A percentile compares a stretch with the other conserved stretches of the same genome.
phyloP scores from a whole-genome alignment of 306 rosid species.

The Sesbania bispinosa region DNA sequence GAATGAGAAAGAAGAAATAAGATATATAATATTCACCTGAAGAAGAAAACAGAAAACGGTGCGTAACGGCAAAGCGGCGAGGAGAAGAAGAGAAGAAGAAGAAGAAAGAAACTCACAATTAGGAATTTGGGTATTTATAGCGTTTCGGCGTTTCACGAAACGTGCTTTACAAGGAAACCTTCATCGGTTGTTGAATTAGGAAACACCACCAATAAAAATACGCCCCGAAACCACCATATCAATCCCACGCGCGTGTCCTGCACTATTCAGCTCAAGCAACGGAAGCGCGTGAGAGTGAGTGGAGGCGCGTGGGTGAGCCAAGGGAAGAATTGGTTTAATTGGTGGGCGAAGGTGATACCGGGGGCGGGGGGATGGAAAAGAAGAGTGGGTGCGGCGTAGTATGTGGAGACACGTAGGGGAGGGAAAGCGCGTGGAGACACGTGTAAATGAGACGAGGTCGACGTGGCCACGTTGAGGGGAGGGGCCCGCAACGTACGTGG shows the following conservation, averaged over 20 bases:
- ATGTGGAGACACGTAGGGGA: slow-evolving; percentile 32
- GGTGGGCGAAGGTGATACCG: too few species aligned
- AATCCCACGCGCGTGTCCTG: background rate
- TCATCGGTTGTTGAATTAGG: slow-evolving; percentile 40
- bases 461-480: slow-evolving; percentile 60
- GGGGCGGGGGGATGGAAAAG: too few species aligned
- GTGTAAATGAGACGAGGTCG: slow-evolving; percentile 47
- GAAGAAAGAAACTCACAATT: background rate
- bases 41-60: background rate
- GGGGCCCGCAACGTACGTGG: slow-evolving; percentile 54
- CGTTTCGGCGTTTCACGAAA: slow-evolving; percentile 20
- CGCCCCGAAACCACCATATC: background rate
- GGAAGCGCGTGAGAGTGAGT: background rate
- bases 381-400: slow-evolving; percentile 25
- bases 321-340: too few species aligned
- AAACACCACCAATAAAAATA: slow-evolving; percentile 24
- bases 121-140: slow-evolving; percentile 47
- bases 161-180: slow-evolving; percentile 40
- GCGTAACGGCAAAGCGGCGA: background rate
- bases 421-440: slow-evolving; percentile 57
- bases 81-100: background rate
- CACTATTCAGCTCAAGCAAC: background rate
- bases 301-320: slow-evolving; percentile 20
- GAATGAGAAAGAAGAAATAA: background rate
- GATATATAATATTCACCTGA: slow-evolving; percentile 21